Evolutionary conservation across 1,139 yeast species (phyloP), one percentile per base, ranked within the genome.

Genomic region (Magnusiomyces fungicola): DNA sequence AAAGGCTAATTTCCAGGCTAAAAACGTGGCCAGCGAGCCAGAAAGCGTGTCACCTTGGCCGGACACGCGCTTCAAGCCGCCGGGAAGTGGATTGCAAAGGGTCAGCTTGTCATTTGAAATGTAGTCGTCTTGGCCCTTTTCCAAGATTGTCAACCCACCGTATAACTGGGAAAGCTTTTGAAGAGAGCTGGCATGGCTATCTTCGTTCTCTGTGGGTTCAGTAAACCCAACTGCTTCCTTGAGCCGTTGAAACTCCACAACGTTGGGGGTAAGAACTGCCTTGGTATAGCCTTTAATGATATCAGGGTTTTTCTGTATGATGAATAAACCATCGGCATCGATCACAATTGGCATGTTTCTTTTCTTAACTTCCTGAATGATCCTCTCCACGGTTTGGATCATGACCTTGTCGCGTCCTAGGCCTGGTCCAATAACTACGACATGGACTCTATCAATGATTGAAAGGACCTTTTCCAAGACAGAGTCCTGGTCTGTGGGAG

Each of bases 381-480:
- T 74, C 42, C 73, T 64, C 12, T 74, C 74, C 50, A 84, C 73
- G 1, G 83, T 74, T 48, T 75, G 72, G 53, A 83, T 66, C 88
- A 88, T 83, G 34, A 78, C 64, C 3, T 70, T 67, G 63, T 88
- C 96, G 44, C 97, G 71, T 0, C 98, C 98, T 55, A 89, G 76
- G 0, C 98, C 98, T 0, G 98, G 97, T 0, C 98, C 98, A 38
- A 90, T 74, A 2, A 92, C 86, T 24, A 90, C 80, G 14, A 83
- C 85, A 61, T 90, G 95, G 54, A 87, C 76, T 43, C 95, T 69
- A 34, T 74, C 73, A 33, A 92, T 67, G 32, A 90, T 63, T 0
- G 69, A 54, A 19, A 66, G 58, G 9, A 86, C 76, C 59, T 79
- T 79, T 29, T 81, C 80, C 59, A 86, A 58, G 3, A 84, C 71